A percentile compares a stretch with the other conserved stretches of the same genome.
Evolutionary conservation across 495 filamentous ascomycete genomes (phyloP).

Genomic region (Trichoderma virens): DNA sequence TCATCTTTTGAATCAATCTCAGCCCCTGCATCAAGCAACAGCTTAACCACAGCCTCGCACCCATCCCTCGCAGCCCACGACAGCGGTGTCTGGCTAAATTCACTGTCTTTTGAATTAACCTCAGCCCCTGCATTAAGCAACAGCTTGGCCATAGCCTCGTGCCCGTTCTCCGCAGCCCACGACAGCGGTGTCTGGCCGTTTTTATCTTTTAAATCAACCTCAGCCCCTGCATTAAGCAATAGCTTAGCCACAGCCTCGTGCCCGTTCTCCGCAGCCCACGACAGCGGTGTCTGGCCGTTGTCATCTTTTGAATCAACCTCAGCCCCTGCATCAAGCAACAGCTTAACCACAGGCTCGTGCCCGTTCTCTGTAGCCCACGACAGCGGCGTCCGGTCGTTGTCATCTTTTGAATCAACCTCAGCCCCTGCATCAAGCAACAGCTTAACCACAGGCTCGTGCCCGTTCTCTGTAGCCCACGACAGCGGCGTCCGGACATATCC

Average conservation of each 20-base stretch:
- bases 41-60: slow-evolving; percentile 12
- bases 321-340: no score
- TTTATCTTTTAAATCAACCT: no score
- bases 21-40: slow-evolving; percentile 19
- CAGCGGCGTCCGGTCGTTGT: neutral
- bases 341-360: no score
- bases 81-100: neutral
- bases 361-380: no score
- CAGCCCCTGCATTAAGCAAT: no score
- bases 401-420: neutral
- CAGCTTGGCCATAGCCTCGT: neutral
- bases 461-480: neutral
- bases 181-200: neutral
- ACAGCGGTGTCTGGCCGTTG: no score
- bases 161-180: neutral
- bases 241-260: no score
- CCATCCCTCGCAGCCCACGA: neutral
- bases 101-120: no score
- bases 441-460: neutral
- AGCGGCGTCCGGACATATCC: neutral
- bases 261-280: no score
- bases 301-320: neutral
- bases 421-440: neutral
- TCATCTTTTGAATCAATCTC: slow-evolving; percentile 13
- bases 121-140: neutral